Conservation (phyloP, 2,329 filamentous ascomycete genomes). For the Pseudocercospora ulei region DNA sequence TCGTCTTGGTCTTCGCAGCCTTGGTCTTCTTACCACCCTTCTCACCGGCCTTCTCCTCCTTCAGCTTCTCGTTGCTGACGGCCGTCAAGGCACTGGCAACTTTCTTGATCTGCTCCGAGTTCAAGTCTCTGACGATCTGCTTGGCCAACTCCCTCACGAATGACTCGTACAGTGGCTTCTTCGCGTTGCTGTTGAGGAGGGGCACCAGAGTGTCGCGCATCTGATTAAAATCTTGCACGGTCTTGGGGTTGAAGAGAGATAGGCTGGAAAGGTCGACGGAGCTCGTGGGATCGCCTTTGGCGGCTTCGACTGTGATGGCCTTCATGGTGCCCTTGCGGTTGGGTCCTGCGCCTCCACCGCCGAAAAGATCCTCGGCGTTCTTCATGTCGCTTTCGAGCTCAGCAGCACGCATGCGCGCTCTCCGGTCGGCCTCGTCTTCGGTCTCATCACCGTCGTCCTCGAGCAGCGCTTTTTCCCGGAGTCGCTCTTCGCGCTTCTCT, state of each 20-base stretch:
- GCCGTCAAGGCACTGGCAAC: conserved; percentile 78
- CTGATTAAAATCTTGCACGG: conserved; percentile 74
- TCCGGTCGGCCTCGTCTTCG: conserved; percentile 62
- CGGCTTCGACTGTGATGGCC: conserved; percentile 58
- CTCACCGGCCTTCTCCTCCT: conserved; percentile 89
- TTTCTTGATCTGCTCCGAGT: conserved; percentile 95
- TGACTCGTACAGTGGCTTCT: conserved; percentile 81
- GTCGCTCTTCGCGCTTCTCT: conserved; percentile 55
- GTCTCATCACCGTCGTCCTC: conserved; percentile 52
- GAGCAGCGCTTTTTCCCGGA: conserved; percentile 49
- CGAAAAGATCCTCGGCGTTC: conserved; percentile 87
- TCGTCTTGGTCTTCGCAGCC: conserved; percentile 89
- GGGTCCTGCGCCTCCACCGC: conserved; percentile 58
- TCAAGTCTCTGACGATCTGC: conserved; percentile 74
- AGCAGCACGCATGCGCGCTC: conserved; percentile 63
- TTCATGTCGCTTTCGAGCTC: conserved; percentile 83
- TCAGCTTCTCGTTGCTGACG: conserved; percentile 94
- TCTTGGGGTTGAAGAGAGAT: conserved; percentile 77
- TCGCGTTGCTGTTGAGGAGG: conserved; percentile 61
- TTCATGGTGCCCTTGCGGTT: conserved; percentile 61
- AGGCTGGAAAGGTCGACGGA: conserved; percentile 72
- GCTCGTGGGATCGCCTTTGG: conserved; percentile 57
- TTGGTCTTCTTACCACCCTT: conserved; percentile 96
- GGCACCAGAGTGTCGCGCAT: conserved; percentile 71
- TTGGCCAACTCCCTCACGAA: conserved; percentile 90